phyloP scores from a whole-genome alignment of 2,329 filamentous ascomycete species.

The Cyclaneusma minus region DNA sequence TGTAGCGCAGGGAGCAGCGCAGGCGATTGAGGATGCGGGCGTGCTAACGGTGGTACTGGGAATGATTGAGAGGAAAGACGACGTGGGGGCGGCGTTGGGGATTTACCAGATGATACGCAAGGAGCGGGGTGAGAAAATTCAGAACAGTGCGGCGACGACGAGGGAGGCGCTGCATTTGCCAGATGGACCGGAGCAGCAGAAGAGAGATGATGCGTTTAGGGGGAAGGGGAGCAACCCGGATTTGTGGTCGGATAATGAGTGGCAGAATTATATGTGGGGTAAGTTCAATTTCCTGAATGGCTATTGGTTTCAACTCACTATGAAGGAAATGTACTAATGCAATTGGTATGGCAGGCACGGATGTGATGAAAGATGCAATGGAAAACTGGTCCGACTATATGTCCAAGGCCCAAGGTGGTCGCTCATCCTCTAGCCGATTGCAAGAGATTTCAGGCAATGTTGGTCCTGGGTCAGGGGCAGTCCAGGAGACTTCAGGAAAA shows the following conservation, averaged over 20 bases:
- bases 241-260: constrained; percentile 1
- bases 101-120: constrained; percentile 41
- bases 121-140: constrained; percentile 22
- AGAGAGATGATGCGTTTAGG: constrained; percentile 3
- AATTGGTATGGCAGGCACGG: too few relatives aligned
- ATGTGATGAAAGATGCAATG: constrained; percentile 1
- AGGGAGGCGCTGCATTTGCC: constrained; percentile 7
- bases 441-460: too few relatives aligned
- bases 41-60: constrained; percentile 35
- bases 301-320: too few relatives aligned
- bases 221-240: background rate
- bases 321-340: too few relatives aligned
- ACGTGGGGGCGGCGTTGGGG: constrained; percentile 26
- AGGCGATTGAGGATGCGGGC: constrained; percentile 48
- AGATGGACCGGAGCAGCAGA: constrained; percentile 6
- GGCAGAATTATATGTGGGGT: constrained; percentile 1
- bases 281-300: too few relatives aligned
- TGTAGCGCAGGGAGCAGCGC: constrained; percentile 47
- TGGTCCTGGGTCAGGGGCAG: too few relatives aligned
- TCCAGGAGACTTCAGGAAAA: too few relatives aligned
- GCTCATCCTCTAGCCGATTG: too few relatives aligned
- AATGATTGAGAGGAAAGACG: constrained; percentile 27
- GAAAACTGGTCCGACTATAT: too few relatives aligned
- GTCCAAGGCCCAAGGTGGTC: too few relatives aligned
- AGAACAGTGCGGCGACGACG: constrained; percentile 5